These are phyloP conservation scores for Boeremia exigua DNA, from an alignment of 2,329 filamentous ascomycete genomes.

Conservation along the genomic window DNA sequence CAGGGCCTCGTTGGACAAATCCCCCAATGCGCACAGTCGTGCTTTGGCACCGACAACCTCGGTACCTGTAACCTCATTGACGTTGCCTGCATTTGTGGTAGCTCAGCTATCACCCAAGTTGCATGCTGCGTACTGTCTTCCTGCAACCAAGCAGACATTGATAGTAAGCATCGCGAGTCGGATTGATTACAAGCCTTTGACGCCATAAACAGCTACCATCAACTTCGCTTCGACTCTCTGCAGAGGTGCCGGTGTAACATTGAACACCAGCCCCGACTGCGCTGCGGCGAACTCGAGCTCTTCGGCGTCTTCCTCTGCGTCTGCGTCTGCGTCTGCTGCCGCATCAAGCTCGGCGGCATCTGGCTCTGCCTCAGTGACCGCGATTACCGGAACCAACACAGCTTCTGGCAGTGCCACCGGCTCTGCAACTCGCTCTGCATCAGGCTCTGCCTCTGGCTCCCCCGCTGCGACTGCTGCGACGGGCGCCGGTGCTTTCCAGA, in stretches of 20 bases:
- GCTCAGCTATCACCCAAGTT: constrained; percentile 45
- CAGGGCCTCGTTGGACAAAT: constrained; percentile 32
- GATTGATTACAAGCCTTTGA: constrained; percentile 3
- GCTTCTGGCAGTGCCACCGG: constrained; percentile 12
- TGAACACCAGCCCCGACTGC: constrained; percentile 49
- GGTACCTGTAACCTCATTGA: constrained; percentile 50
- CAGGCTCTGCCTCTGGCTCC: constrained; percentile 10
- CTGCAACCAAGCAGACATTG: constrained; percentile 47
- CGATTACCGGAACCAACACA: constrained; percentile 8
- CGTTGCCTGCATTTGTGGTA: constrained; percentile 53
- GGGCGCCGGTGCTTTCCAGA: constrained; percentile 31
- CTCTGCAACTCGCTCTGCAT: constrained; percentile 11
- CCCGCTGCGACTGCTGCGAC: constrained; percentile 16
- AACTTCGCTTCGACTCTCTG: constrained; percentile 52
- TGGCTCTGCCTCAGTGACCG: constrained; percentile 6
- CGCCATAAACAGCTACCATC: constrained; percentile 45
- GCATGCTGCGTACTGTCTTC: constrained; percentile 52
- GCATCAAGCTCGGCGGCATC: constrained; percentile 15
- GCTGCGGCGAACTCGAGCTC: constrained; percentile 21
- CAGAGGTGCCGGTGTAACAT: constrained; percentile 45
- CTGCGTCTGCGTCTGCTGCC: constrained; percentile 19
- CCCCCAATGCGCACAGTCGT: constrained; percentile 44
- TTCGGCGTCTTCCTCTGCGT: constrained; percentile 16
- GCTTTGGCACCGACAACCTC: constrained; percentile 44
- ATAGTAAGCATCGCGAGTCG: constrained; percentile 18